Percentiles rank a stretch among this genome's conserved stretches.
These are phyloP conservation scores for Primulina tabacum DNA, from an alignment of 257 asterid species.

Conservation along the genomic window DNA sequence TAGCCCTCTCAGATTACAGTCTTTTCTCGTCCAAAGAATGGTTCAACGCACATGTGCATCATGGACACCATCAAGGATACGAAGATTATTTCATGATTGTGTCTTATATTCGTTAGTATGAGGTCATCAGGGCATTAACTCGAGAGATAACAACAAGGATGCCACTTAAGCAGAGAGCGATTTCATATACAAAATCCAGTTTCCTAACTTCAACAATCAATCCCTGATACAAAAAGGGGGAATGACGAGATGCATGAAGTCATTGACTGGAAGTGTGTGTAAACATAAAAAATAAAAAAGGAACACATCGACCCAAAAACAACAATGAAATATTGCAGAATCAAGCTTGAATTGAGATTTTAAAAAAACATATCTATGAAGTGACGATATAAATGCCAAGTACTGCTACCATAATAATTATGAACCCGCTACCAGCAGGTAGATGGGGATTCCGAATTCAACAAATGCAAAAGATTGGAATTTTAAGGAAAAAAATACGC, in stretches of 20 bases:
- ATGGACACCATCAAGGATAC: background rate
- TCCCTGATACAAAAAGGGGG: background rate
- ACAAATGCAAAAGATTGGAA: too few relatives aligned
- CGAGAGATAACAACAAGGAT: background rate
- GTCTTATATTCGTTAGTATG: background rate
- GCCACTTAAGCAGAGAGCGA: background rate
- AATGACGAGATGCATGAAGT: background rate
- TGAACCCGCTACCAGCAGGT: background rate
- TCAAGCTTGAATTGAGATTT: background rate
- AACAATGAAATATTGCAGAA: too few relatives aligned
- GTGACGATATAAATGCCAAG: background rate
- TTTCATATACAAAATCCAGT: conserved; percentile 1
- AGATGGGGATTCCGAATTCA: too few relatives aligned
- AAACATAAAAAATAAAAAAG: too few relatives aligned
- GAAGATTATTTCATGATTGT: background rate
- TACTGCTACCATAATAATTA: background rate
- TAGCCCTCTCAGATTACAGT: background rate
- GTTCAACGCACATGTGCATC: background rate
- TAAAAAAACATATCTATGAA: background rate
- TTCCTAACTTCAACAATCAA: background rate
- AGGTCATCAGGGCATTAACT: background rate
- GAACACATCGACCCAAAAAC: too few relatives aligned
- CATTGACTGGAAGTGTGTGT: too few relatives aligned
- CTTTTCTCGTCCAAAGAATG: background rate
- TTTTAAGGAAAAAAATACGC: background rate